These are phyloP conservation scores for Physcia stellaris DNA, from an alignment of 495 filamentous ascomycete genomes.

Conservation along the genomic window DNA sequence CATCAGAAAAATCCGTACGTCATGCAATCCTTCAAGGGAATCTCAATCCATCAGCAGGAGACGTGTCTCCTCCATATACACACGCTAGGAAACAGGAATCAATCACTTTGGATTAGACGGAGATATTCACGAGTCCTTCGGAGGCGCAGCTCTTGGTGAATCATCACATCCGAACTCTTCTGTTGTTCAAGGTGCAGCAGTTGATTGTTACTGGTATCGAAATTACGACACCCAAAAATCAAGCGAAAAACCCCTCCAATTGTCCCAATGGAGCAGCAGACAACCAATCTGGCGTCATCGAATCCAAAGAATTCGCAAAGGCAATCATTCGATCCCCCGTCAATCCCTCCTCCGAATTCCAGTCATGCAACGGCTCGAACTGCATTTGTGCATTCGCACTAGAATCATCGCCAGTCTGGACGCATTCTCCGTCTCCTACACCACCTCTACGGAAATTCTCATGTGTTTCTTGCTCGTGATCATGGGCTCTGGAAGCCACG, in stretches of 20 bases:
- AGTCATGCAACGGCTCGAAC: conserved; percentile 8
- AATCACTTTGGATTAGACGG: too few species aligned
- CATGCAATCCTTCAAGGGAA: too few species aligned
- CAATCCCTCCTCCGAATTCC: conserved; percentile 8
- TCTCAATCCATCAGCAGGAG: too few species aligned
- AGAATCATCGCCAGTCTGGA: neutral
- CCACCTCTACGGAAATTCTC: neutral
- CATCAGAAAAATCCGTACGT: too few species aligned
- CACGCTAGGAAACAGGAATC: too few species aligned
- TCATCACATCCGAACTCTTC: too few species aligned
- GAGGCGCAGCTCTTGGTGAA: too few species aligned
- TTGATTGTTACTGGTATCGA: too few species aligned
- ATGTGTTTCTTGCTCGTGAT: neutral
- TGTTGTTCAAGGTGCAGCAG: too few species aligned
- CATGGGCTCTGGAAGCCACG: neutral
- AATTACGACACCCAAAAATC: too few species aligned
- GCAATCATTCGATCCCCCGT: conserved; percentile 6
- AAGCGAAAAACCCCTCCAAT: neutral
- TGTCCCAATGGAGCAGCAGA: conserved; percentile 4
- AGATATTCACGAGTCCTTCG: too few species aligned
- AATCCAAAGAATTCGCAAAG: conserved; percentile 3
- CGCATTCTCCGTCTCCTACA: neutral
- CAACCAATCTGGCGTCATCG: conserved; percentile 2
- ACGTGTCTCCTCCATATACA: too few species aligned
- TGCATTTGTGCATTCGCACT: conserved; percentile 3